Evolutionary conservation across 495 filamentous ascomycete genomes (phyloP).

Genomic region (Mycothermus thermophilus): DNA sequence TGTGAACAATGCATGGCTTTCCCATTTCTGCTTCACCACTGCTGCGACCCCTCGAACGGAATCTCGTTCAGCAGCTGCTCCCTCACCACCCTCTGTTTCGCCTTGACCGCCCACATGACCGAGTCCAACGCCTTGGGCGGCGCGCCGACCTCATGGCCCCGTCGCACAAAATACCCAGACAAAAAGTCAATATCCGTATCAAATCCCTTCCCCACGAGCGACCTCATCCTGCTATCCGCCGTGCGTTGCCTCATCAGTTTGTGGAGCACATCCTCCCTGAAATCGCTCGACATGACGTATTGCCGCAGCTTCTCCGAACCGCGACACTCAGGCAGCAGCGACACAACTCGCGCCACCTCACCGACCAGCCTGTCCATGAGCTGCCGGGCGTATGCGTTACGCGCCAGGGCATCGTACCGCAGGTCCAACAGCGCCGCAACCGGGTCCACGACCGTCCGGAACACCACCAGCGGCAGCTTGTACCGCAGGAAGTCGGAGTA

Average conservation of each 20-base stretch:
- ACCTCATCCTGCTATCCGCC: constrained; percentile 51
- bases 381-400: constrained; percentile 44
- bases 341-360: constrained; percentile 29
- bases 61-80: constrained; percentile 12
- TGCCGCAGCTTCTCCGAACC: constrained; percentile 41
- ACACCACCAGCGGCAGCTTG: constrained; percentile 62
- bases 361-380: constrained; percentile 53
- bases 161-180: constrained; percentile 68
- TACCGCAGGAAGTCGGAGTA: constrained; percentile 16
- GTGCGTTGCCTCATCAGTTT: constrained; percentile 31
- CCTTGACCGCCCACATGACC: constrained; percentile 22
- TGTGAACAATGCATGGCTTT: too few relatives aligned
- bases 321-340: constrained; percentile 44
- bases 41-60: constrained; percentile 45
- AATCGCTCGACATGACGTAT: constrained; percentile 41
- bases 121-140: constrained; percentile 46
- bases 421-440: constrained; percentile 61
- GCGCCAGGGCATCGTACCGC: constrained; percentile 53
- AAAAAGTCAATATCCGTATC: constrained; percentile 63
- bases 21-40: too few relatives aligned
- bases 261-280: constrained; percentile 24
- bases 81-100: constrained; percentile 12
- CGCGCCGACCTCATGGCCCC: constrained; percentile 53
- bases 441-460: constrained; percentile 63
- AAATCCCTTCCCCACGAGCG: constrained; percentile 38